These are phyloP conservation scores for Komagataea norvegica DNA, from an alignment of 1,139 yeast genomes.

Conservation along the genomic window DNA sequence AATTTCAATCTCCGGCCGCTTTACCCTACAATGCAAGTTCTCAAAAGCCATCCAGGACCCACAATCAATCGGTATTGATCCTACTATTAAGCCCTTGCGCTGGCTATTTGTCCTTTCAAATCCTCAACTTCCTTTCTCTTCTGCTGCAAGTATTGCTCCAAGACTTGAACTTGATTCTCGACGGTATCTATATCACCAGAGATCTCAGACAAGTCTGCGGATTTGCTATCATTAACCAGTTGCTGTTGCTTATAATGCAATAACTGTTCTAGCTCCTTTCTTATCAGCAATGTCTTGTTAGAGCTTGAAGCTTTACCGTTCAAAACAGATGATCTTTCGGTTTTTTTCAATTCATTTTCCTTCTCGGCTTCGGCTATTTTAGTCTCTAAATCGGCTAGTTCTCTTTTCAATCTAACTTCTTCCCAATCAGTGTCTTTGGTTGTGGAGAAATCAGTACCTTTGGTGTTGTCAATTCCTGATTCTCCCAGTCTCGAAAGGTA, in stretches of 20 bases:
- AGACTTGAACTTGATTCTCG: conserved; percentile 49
- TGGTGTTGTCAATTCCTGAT: conserved; percentile 34
- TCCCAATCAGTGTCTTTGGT: conserved; percentile 83
- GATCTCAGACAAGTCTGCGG: conserved; percentile 37
- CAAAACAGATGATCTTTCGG: conserved; percentile 34
- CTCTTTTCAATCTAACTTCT: conserved; percentile 76
- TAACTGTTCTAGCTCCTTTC: conserved; percentile 78
- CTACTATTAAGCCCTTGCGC: conserved; percentile 12
- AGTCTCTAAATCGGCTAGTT: conserved; percentile 65
- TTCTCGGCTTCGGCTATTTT: conserved; percentile 56
- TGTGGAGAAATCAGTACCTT: conserved; percentile 71
- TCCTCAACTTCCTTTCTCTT: conserved; percentile 44
- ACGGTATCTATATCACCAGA: conserved; percentile 40
- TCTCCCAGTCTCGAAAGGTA: conserved; percentile 26
- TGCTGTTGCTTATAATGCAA: conserved; percentile 65
- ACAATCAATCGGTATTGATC: too few species aligned
- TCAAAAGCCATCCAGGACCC: too few species aligned
- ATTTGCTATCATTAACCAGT: conserved; percentile 28
- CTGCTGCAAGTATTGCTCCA: conserved; percentile 47
- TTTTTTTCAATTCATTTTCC: conserved; percentile 41
- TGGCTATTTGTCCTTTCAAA: conserved; percentile 37
- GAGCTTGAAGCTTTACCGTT: conserved; percentile 28
- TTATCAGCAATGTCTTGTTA: conserved; percentile 38
- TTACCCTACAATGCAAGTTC: too few species aligned
- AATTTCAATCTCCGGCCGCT: too few species aligned